phyloP scores from a whole-genome alignment of 305 asterid species.

The Ruellia speciosa region DNA sequence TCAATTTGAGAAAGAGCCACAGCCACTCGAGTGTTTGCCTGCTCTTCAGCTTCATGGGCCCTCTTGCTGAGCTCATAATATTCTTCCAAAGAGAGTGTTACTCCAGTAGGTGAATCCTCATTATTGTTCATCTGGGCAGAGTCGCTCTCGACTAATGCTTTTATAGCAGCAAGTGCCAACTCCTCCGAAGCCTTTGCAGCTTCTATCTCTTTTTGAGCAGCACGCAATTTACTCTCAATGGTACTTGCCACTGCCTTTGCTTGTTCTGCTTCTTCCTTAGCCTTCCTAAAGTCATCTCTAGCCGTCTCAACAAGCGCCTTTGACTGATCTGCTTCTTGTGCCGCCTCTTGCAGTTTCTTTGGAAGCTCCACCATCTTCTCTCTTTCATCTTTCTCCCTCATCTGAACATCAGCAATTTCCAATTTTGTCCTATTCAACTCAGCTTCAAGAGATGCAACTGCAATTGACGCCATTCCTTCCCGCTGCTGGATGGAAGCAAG shows the following conservation, averaged over 20 bases:
- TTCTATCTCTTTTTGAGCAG: conserved; percentile 85
- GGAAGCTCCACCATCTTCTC: conserved; percentile 71
- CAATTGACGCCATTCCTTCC: conserved; percentile 79
- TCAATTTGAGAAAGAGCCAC: conserved; percentile 72
- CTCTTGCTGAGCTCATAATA: conserved; percentile 85
- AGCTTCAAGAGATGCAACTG: conserved; percentile 77
- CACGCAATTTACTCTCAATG: conserved; percentile 56
- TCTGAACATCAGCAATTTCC: conserved; percentile 48
- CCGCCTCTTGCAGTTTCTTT: conserved; percentile 59
- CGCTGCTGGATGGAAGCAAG: conserved; percentile 55
- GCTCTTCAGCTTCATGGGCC: conserved; percentile 88
- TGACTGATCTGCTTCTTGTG: conserved; percentile 59
- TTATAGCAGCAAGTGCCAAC: conserved; percentile 79
- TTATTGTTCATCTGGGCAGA: conserved; percentile 34
- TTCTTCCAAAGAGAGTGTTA: conserved; percentile 70
- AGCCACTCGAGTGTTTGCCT: conserved; percentile 54
- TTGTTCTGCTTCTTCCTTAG: conserved; percentile 72
- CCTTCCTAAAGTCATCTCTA: conserved; percentile 52
- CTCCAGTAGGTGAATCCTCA: conserved; percentile 45
- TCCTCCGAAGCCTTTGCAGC: conserved; percentile 87
- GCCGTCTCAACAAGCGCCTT: conserved; percentile 46
- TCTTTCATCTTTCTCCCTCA: conserved; percentile 64
- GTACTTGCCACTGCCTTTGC: conserved; percentile 65
- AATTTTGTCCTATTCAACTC: conserved; percentile 58
- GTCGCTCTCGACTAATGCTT: conserved; percentile 71